Conservation (phyloP, 768 basidiomycete species). For the Pleurotus djamor region DNA sequence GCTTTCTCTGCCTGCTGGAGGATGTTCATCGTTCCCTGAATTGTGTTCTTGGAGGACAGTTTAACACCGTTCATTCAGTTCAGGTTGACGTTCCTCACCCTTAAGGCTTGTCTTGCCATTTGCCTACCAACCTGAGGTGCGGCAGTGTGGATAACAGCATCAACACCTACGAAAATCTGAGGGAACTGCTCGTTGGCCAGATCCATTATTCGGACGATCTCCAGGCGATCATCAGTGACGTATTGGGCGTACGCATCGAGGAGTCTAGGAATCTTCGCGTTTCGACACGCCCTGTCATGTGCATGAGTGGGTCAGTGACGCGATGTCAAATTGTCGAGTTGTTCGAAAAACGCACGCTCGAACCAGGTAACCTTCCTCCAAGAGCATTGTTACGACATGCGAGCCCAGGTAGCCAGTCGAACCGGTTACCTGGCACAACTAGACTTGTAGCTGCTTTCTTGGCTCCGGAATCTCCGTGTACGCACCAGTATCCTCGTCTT, state of each 20-base stretch:
- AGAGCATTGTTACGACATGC: conserved; percentile 29
- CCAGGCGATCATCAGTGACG: conserved; percentile 23
- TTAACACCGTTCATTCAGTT: background rate
- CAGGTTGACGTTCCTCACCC: conserved; percentile 18
- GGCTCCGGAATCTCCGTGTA: background rate
- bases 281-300: conserved; percentile 26
- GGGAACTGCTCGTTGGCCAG: conserved; percentile 36
- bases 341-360: conserved; percentile 25
- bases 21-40: conserved; percentile 39
- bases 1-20: conserved; percentile 33
- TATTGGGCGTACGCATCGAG: conserved; percentile 14
- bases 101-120: conserved; percentile 12
- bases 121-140: conserved; percentile 28
- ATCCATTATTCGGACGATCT: conserved; percentile 28
- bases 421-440: conserved; percentile 31
- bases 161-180: conserved; percentile 47
- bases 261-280: conserved; percentile 20
- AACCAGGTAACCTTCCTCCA: conserved; percentile 35
- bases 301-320: background rate
- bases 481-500: background rate
- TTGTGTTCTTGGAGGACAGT: conserved; percentile 19
- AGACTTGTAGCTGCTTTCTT: too few relatives aligned
- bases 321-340: background rate
- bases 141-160: conserved; percentile 46
- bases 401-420: conserved; percentile 37